These are phyloP conservation scores for Pilasporangium apinafurcum DNA, from an alignment of 352 stramenopile species.

Conservation along the genomic window DNA sequence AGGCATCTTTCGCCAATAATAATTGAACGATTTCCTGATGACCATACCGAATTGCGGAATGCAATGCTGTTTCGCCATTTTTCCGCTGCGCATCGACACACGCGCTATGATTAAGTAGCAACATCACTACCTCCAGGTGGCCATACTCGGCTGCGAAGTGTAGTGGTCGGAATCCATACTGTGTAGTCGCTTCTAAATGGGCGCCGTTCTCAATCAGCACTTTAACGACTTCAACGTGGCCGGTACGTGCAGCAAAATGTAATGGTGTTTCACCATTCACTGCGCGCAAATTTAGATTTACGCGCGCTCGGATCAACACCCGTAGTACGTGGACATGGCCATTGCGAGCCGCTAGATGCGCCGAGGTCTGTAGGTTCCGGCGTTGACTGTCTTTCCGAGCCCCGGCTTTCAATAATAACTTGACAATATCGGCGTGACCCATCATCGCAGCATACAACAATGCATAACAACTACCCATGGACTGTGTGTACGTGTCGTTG, in stretches of 20 bases:
- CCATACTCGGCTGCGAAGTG: neutral
- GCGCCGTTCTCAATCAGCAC: neutral
- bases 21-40: neutral
- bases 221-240: neutral
- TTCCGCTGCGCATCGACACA: neutral
- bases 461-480: too few species aligned
- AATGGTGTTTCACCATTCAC: constrained; percentile 6
- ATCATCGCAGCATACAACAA: too few species aligned
- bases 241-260: neutral
- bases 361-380: too few species aligned
- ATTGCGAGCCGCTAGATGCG: too few species aligned
- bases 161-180: neutral
- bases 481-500: too few species aligned
- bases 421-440: too few species aligned
- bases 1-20: too few species aligned
- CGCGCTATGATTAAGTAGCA: neutral
- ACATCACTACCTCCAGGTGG: neutral
- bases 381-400: too few species aligned
- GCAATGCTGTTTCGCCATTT: neutral
- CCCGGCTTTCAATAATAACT: too few species aligned
- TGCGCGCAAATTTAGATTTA: neutral
- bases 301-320: too few species aligned
- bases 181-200: neutral
- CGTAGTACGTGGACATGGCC: too few species aligned
- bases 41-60: neutral